Base-by-base conservation (phyloP, 164 flowering plant genomes). In the Umbilicus rupestris region DNA sequence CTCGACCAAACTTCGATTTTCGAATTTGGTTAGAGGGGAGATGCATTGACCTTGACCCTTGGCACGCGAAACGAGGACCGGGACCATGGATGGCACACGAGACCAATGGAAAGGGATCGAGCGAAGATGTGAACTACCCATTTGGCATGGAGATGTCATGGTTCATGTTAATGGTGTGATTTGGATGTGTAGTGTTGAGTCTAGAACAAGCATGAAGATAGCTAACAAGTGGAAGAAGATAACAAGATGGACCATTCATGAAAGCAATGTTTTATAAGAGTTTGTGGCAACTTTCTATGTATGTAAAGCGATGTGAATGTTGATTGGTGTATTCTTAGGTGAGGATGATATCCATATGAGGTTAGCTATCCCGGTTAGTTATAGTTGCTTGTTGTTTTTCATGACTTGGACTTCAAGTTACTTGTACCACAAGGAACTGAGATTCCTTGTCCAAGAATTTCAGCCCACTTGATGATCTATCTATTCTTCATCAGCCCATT, bases 401-500 rank as follows among this genome's bases (percentile, higher is more conserved):
- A 7, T 50, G 29, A 20, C 28, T 50, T 50, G 22, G 22, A 7
- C 10, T 50, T 50, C 28, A 50, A 50, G 57, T 50, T 50, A 7
- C 57, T 52, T 52, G 30, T 24, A 7, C 58, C 58, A 52, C 58
- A 52, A 52, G 58, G 29, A 24, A 52, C n/a, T n/a, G n/a, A n/a
- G n/a, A n/a, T 50, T 26, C 58, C 58, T 2, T 16, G 19, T 15
- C 47, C 6, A 2, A 47, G 37, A 35, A 35, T 35, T 35, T 35
- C 37, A 35, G 37, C 37, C 37, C 37, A 35, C 37, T 35, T 35
- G 4, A 35, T 35, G 37, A 35, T 35, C 6, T 35, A 35, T 35
- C 6, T 35, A 3, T 35, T 35, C 37, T 35, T 1, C 55, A 75
- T 65, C 77, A 77, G 30, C 74, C 77, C 0, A 68, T 47, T 35